A percentile compares a stretch with the other conserved stretches of the same genome.
These are phyloP conservation scores for Fusarium algeriense DNA, from an alignment of 2,329 filamentous ascomycete genomes.

Conservation along the genomic window DNA sequence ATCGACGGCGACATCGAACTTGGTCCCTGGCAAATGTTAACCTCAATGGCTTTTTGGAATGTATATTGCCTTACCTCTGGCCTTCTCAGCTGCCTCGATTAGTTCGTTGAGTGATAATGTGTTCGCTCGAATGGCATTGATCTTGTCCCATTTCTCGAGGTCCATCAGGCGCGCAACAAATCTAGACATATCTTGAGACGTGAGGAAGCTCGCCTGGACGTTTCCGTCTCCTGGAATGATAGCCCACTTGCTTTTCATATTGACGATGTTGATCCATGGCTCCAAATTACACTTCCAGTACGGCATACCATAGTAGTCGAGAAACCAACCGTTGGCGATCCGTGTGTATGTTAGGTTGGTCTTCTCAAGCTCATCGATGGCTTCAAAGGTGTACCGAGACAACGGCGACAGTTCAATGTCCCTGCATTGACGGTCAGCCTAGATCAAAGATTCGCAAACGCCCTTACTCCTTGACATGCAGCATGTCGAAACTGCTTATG, in stretches of 20 bases:
- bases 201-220: slow-evolving; percentile 35
- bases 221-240: slow-evolving; percentile 30
- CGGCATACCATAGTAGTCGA: slow-evolving; percentile 48
- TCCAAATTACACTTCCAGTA: slow-evolving; percentile 35
- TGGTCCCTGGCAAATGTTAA: slow-evolving; percentile 4
- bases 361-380: slow-evolving; percentile 29
- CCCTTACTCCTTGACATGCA: slow-evolving; percentile 35
- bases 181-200: slow-evolving; percentile 36
- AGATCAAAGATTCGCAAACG: fast-evolving
- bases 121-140: slow-evolving; percentile 26
- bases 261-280: slow-evolving; percentile 43
- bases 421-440: not conserved
- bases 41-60: too few relatives aligned
- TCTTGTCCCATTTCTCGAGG: slow-evolving; percentile 10
- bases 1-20: slow-evolving; percentile 28
- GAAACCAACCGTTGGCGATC: slow-evolving; percentile 41
- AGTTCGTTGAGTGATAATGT: slow-evolving; percentile 32
- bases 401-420: slow-evolving; percentile 38
- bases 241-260: slow-evolving; percentile 43
- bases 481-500: slow-evolving; percentile 41
- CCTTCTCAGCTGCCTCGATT: slow-evolving; percentile 21
- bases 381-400: slow-evolving; percentile 41
- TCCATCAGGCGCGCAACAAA: slow-evolving; percentile 39
- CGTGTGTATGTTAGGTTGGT: slow-evolving; percentile 30
- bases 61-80: slow-evolving; percentile 11